Percentiles rank a stretch among this genome's conserved stretches.
Evolutionary conservation across 2,329 filamentous ascomycete species (phyloP).

Genomic region (Monilinia vaccinii-corymbosi): DNA sequence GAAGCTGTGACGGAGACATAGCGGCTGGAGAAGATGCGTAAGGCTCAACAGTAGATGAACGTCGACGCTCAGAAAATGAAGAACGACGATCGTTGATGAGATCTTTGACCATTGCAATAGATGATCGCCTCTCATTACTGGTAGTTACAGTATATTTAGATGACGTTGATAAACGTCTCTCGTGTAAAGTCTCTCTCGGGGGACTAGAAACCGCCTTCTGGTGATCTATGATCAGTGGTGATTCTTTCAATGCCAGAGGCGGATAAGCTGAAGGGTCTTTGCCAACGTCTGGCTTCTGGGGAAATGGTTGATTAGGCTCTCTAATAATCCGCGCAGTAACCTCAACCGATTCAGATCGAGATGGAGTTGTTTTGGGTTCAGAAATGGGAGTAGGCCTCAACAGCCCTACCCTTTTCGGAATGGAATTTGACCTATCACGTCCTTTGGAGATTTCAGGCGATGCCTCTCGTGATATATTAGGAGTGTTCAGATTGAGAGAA

Average conservation of each 20-base stretch:
- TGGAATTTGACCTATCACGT: conserved; percentile 26
- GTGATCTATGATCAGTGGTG: conserved; percentile 49
- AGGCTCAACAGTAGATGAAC: conserved; percentile 36
- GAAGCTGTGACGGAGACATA: conserved; percentile 40
- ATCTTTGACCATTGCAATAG: conserved; percentile 44
- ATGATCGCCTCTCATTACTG: conserved; percentile 41
- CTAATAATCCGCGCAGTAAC: conserved; percentile 79
- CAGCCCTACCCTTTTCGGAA: conserved; percentile 22
- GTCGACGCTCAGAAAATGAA: conserved; percentile 40
- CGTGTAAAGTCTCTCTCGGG: conserved; percentile 37
- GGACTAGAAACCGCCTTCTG: conserved; percentile 32
- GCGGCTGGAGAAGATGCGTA: conserved; percentile 29
- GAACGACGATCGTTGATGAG: conserved; percentile 50
- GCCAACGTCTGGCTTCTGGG: conserved; percentile 34
- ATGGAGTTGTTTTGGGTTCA: conserved; percentile 30
- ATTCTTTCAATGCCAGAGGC: conserved; percentile 47
- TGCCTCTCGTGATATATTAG: conserved; percentile 36
- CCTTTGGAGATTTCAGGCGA: conserved; percentile 35
- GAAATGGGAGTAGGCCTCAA: conserved; percentile 18
- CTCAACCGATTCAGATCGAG: conserved; percentile 67
- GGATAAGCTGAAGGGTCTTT: conserved; percentile 35
- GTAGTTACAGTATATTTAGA: conserved; percentile 17
- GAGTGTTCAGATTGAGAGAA: conserved; percentile 29
- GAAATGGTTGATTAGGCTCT: conserved; percentile 41
- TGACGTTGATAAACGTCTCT: conserved; percentile 20